These are phyloP conservation scores for Solanum hybrid DNA, from an alignment of 305 asterid genomes.

Conservation along the genomic window DNA sequence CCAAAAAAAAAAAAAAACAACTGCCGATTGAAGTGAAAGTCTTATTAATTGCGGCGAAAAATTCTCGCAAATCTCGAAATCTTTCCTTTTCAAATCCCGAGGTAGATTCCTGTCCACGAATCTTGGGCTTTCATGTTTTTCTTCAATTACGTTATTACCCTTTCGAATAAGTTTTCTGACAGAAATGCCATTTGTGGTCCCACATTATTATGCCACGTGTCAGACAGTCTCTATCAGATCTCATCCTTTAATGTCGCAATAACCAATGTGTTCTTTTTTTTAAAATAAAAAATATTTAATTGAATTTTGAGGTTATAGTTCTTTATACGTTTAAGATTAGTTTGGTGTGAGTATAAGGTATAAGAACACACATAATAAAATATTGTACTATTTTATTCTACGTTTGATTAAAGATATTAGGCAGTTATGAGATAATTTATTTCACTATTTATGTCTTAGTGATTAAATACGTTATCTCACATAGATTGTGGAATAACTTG, in stretches of 20 bases:
- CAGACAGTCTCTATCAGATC: background rate
- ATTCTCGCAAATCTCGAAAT: constrained; percentile 1
- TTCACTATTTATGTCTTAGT: rapidly evolving
- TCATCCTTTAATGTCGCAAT: background rate
- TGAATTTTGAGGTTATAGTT: background rate
- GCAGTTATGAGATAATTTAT: rapidly evolving
- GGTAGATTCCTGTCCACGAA: constrained; percentile 25
- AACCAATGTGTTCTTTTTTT: background rate
- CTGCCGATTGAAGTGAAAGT: background rate
- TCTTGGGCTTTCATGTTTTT: background rate
- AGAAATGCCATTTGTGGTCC: background rate
- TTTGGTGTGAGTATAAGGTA: background rate
- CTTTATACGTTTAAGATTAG: background rate
- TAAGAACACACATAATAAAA: too few species aligned
- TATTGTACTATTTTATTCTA: rapidly evolving
- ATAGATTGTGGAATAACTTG: too few species aligned
- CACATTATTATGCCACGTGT: background rate
- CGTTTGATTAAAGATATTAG: background rate
- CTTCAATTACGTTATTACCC: background rate
- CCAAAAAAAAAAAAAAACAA: background rate
- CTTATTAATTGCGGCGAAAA: background rate
- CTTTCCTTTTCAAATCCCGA: constrained; percentile 24
- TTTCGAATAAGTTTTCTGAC: background rate
- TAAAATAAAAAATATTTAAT: background rate
- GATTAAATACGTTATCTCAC: too few species aligned